A percentile compares a stretch with the other conserved stretches of the same genome.
These are phyloP conservation scores for Anthracocystis walkeri DNA, from an alignment of 1,284 basidiomycete genomes.

Conservation along the genomic window DNA sequence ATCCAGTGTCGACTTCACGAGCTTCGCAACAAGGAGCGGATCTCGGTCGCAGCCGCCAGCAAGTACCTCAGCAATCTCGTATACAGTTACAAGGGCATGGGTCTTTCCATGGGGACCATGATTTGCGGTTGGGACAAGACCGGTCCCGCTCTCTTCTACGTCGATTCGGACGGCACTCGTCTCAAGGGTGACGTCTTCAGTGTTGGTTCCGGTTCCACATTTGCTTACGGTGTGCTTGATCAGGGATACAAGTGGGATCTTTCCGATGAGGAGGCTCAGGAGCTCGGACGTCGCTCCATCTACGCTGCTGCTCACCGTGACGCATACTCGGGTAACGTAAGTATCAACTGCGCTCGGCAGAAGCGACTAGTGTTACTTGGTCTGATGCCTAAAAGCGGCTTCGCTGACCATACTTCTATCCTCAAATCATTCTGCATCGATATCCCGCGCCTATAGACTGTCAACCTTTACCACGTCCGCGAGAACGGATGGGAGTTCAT, in stretches of 20 bases:
- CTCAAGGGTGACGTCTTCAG: constrained; percentile 97
- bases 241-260: constrained; percentile 96
- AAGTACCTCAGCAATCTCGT: constrained; percentile 98
- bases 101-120: constrained; percentile 99
- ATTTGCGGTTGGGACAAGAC: constrained; percentile 99
- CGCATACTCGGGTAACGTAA: constrained; percentile 84
- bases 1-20: constrained; percentile 98
- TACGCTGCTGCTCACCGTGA: constrained; percentile 94
- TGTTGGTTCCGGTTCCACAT: constrained; percentile 97
- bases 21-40: constrained; percentile 94
- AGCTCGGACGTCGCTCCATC: constrained; percentile 92
- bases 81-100: constrained; percentile 99
- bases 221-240: constrained; percentile 97
- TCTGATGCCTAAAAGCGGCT: no score
- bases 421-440: neutral
- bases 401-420: no score
- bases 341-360: constrained; percentile 9
- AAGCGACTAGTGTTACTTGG: no score
- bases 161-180: constrained; percentile 95
- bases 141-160: constrained; percentile 97
- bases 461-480: constrained; percentile 95
- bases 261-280: constrained; percentile 91
- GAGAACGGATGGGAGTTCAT: constrained; percentile 79
- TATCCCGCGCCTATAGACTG: constrained; percentile 72
- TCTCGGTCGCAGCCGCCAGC: constrained; percentile 96